Base-by-base conservation (phyloP, 768 basidiomycete genomes). In the Suillus alpinus region DNA sequence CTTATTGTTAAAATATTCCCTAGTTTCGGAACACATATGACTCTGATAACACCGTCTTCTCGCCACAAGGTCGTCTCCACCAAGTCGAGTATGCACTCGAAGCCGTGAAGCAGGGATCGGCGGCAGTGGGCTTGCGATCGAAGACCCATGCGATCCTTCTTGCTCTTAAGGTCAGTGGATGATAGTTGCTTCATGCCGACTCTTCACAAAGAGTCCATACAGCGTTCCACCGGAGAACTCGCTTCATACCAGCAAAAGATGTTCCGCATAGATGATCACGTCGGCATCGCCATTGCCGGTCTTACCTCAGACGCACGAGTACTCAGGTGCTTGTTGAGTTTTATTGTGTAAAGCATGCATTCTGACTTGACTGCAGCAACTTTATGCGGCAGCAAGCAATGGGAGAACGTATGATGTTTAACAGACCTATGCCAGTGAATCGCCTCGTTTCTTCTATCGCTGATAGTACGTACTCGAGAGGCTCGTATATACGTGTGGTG, bases 211-310 rank as follows among this genome's bases (percentile, higher is more conserved):
- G 53, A 12, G 3, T 18, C 20, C 44, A 16, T 47, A n/a, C 55
- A 99, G 97, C 86, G 96, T 75, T 98, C 97, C 32, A 95, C 94
- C 14, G 97, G 97, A 62, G 96, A 98, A 75, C 84, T 99, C 57
- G 95, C 97, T 16, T 94, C 93, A n/a, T 98, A 98, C 82, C 97
- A 99, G 73, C 95, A 98, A 80, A 98, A 99, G 84, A 92, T 98
- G 89, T 97, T 96, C 76, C 85, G 95, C 70, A 96, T 99, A 87
- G 97, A 99, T 71, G 95, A 98, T 75, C 97, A 99, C 78, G 88
- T 97, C 67, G 97, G 97, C n/a, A 94, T 99, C 69, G 96, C 95
- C 53, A 98, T 99, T 73, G 97, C 97, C 56, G 97, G 97, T n/a
- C 79, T 99, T 63, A 99, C 97, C 9, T 95, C 92, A 50, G 97